Evolutionary conservation across 768 basidiomycete species (phyloP).

Genomic region (Dioszegia crocea): DNA sequence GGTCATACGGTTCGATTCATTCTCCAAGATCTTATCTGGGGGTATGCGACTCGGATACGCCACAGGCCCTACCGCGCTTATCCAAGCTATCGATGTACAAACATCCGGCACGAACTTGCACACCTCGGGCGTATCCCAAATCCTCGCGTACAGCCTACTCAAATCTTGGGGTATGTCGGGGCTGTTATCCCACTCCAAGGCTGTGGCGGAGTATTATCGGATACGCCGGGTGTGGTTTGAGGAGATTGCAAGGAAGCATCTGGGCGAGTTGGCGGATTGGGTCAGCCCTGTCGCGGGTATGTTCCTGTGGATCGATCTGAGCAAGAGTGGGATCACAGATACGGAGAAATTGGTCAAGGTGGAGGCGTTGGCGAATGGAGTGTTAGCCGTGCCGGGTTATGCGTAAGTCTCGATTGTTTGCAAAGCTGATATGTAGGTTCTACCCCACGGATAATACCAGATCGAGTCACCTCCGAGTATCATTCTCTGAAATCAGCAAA

Average conservation of each 20-base stretch:
- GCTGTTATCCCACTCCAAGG: constrained; percentile 64
- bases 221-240: constrained; percentile 65
- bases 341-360: constrained; percentile 68
- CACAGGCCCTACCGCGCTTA: constrained; percentile 65
- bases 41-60: constrained; percentile 60
- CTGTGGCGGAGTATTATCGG: constrained; percentile 59
- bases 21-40: constrained; percentile 67
- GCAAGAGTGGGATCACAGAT: constrained; percentile 57
- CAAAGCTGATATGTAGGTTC: too few species aligned
- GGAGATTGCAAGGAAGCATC: constrained; percentile 65
- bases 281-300: constrained; percentile 54
- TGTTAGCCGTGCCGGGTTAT: constrained; percentile 79
- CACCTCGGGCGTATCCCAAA: constrained; percentile 45
- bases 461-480: constrained; percentile 72
- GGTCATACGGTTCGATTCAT: constrained; percentile 81
- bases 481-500: constrained; percentile 60
- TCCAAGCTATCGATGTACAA: constrained; percentile 64
- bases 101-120: constrained; percentile 54
- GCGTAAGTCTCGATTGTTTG: too few species aligned
- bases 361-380: constrained; percentile 71
- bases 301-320: constrained; percentile 68
- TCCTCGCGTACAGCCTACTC: constrained; percentile 36
- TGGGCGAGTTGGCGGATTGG: constrained; percentile 61
- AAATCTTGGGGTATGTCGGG: constrained; percentile 63
- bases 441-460: constrained; percentile 62